These are phyloP conservation scores for Neofusicoccum umdonicola DNA, from an alignment of 2,329 filamentous ascomycete genomes.

Conservation along the genomic window DNA sequence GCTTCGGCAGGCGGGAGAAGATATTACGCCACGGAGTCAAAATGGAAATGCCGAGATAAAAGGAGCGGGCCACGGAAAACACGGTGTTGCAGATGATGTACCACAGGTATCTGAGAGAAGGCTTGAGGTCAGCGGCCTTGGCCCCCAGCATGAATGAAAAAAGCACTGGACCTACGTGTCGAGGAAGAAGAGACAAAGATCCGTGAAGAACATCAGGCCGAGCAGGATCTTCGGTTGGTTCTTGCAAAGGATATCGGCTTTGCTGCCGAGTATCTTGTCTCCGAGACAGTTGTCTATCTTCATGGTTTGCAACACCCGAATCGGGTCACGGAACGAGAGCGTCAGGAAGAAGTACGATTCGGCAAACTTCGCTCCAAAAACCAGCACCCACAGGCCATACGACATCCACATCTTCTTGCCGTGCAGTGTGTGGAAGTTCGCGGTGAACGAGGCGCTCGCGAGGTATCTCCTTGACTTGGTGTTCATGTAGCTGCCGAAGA, in stretches of 20 bases:
- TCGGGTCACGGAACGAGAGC: slow-evolving; percentile 87
- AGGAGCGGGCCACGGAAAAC: slow-evolving; percentile 91
- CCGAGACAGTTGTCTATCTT: slow-evolving; percentile 72
- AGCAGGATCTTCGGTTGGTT: slow-evolving; percentile 81
- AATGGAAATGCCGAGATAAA: slow-evolving; percentile 97
- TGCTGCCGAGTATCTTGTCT: slow-evolving; percentile 60
- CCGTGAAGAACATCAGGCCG: slow-evolving; percentile 87
- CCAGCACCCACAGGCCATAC: slow-evolving; percentile 84
- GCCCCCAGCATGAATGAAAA: too few species aligned
- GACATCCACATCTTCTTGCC: slow-evolving; percentile 99
- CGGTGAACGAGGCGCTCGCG: slow-evolving; percentile 96
- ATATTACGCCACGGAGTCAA: slow-evolving; percentile 99
- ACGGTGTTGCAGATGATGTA: slow-evolving; percentile 92
- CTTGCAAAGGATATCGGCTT: slow-evolving; percentile 62
- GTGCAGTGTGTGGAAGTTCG: slow-evolving; percentile 79
- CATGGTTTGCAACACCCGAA: slow-evolving; percentile 84
- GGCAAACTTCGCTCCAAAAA: slow-evolving; percentile 86
- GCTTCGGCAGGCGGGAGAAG: slow-evolving; percentile 95
- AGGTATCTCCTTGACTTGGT: slow-evolving; percentile 92
- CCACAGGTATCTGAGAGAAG: slow-evolving; percentile 66
- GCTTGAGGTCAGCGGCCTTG: neutral
- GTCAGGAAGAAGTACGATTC: slow-evolving; percentile 95
- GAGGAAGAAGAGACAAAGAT: slow-evolving; percentile 94
- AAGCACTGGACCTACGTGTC: slow-evolving; percentile 62
- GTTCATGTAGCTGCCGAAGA: slow-evolving; percentile 49